Conservation (phyloP, 495 filamentous ascomycete species). For the Daldinia caldariorum region DNA sequence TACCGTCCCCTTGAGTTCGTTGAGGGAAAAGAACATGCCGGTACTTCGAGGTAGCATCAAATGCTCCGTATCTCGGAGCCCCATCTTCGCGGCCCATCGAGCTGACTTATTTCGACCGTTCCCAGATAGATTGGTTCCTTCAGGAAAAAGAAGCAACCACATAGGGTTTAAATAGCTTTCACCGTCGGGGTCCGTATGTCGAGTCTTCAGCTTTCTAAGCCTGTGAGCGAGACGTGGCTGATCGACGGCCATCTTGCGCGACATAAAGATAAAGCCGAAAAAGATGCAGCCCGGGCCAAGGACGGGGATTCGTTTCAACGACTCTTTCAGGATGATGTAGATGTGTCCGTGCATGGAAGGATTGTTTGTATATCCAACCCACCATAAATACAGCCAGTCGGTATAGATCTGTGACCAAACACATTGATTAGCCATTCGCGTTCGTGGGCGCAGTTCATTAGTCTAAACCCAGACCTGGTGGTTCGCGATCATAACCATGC, state of each 20-base stretch:
- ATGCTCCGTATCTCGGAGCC: slow-evolving; percentile 73
- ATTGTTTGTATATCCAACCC: slow-evolving; percentile 76
- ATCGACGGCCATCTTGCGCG: slow-evolving; percentile 82
- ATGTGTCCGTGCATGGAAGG: slow-evolving; percentile 80
- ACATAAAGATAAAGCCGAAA: slow-evolving; percentile 85
- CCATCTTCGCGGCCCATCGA: slow-evolving; percentile 74
- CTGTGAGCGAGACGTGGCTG: slow-evolving; percentile 74
- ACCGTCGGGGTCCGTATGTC: slow-evolving; percentile 63
- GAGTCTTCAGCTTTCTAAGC: slow-evolving; percentile 71
- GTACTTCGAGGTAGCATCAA: slow-evolving; percentile 78
- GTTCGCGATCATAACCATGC: slow-evolving; percentile 83
- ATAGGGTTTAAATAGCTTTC: slow-evolving; percentile 71
- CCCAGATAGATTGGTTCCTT: slow-evolving; percentile 79
- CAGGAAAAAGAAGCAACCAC: slow-evolving; percentile 88
- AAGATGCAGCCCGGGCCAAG: slow-evolving; percentile 84
- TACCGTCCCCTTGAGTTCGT: slow-evolving; percentile 73
- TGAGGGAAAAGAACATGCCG: slow-evolving; percentile 77
- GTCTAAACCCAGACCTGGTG: slow-evolving; percentile 67
- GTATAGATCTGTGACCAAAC: slow-evolving; percentile 72
- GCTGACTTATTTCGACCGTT: slow-evolving; percentile 71
- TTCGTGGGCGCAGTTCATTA: slow-evolving; percentile 4
- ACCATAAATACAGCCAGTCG: slow-evolving; percentile 91
- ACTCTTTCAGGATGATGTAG: slow-evolving; percentile 87
- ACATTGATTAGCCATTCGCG: slow-evolving; percentile 22
- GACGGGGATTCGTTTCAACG: slow-evolving; percentile 77